Evolutionary conservation across 2,329 filamentous ascomycete species (phyloP).

Genomic region (Macrophomina tecta): DNA sequence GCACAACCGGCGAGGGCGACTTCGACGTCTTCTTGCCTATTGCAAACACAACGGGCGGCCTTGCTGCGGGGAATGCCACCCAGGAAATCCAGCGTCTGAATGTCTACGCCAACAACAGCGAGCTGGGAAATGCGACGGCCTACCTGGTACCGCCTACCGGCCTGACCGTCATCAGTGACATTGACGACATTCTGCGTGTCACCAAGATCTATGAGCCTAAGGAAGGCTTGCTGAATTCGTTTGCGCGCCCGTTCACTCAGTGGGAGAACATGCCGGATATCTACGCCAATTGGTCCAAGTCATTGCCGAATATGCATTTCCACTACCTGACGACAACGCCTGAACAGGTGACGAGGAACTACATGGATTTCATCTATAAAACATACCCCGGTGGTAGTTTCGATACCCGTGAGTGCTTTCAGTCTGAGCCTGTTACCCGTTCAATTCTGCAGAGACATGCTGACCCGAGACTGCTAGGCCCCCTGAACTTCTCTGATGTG

Average conservation of each 20-base stretch:
- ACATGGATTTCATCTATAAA: slow-evolving; percentile 80
- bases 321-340: slow-evolving; percentile 83
- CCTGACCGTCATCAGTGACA: slow-evolving; percentile 76
- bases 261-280: slow-evolving; percentile 84
- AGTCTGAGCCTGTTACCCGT: too few species aligned
- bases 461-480: slow-evolving; percentile 37
- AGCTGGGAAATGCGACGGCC: slow-evolving; percentile 74
- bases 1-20: slow-evolving; percentile 72
- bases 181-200: slow-evolving; percentile 80
- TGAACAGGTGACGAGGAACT: slow-evolving; percentile 75
- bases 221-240: slow-evolving; percentile 77
- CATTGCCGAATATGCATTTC: slow-evolving; percentile 73
- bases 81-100: slow-evolving; percentile 70
- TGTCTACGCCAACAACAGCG: slow-evolving; percentile 68
- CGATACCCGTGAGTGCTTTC: slow-evolving; percentile 62
- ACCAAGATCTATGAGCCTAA: slow-evolving; percentile 81
- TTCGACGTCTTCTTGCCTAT: slow-evolving; percentile 75
- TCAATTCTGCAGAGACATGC: not conserved
- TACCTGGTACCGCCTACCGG: slow-evolving; percentile 76
- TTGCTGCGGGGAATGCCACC: slow-evolving; percentile 70
- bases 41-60: slow-evolving; percentile 59
- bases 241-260: slow-evolving; percentile 70
- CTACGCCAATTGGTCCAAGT: slow-evolving; percentile 76
- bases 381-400: slow-evolving; percentile 79
- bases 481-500: slow-evolving; percentile 79